Evolutionary conservation across 1,284 basidiomycete species (phyloP), one percentile per base, ranked within the genome.

Genomic region (Ganoderma leucocontextum): DNA sequence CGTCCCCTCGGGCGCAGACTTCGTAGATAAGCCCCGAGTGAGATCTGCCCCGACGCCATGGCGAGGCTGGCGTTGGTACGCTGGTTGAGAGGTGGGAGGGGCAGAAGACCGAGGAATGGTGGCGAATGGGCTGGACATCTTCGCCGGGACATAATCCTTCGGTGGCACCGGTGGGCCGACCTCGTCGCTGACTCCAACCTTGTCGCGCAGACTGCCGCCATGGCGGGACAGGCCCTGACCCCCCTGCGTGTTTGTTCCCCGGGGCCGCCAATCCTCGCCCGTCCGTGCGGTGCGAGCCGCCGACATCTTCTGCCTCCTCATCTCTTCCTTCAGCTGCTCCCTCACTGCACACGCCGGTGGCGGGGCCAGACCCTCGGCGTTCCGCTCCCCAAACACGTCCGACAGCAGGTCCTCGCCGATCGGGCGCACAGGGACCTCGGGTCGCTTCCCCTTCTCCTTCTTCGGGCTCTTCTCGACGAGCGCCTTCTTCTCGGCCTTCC

Each of bases 351-450:
- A 33, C 7, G 52, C 52, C 17, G 52, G 29, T 5, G 52, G 52
- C 33, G 52, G 52, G 29, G 52, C 52, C 4, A 55, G 15, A 4
- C 52, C 52, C 33, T 17, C 29, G 15, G 29, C 52, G 29, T 55
- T 55, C 2, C 4, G 2, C 33, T 17, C 15, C 29, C 52, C 52
- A 17, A 36, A 33, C 33, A 58, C 4, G 55, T 22, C 35, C 35
- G 35, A 2, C 19, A 66, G 66, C 53, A 68, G 25, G 60, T 69
- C 68, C 49, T 70, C 62, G 25, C 64, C 71, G 0, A 55, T 35
- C 10, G 68, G 68, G 1, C 71, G 64, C 44, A 55, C 64, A 1
- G 68, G 68, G 1, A 64, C 17, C 5, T 9, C 17, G 13, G 52
- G 25, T 7, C 5, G 55, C 55, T 35, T 36, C 15, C 19, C 19